Evolutionary conservation across 2,329 filamentous ascomycete genomes (phyloP), one percentile per base, ranked within the genome.

Genomic region (Sarocladiaceae sp.): DNA sequence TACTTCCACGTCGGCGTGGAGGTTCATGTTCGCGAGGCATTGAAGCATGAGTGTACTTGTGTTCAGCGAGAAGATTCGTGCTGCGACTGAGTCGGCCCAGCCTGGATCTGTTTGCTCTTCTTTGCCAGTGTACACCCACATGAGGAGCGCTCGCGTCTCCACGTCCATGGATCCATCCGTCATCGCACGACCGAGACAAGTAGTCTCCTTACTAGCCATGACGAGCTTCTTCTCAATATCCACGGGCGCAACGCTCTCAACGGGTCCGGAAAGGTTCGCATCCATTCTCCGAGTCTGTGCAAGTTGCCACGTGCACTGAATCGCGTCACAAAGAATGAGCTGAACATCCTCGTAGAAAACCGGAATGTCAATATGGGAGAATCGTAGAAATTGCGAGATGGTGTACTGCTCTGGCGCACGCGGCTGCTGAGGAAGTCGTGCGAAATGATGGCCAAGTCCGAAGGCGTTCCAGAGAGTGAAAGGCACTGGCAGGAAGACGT

Each of bases 391-490:
- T 17, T 66, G 64, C 2, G 63, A 62, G 23, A 69, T 60, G 17
- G 61, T 62, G 20, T 61, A 65, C 2, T 62, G 56, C 0, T 55
- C 55, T 4, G 71, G 60, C 4, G 64, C 60, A 0, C 60, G 53
- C 1, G 70, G 67, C 25, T 74, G 70, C 1, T 55, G 53, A 0
- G 59, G 57, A 3, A 63, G 54, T 4, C 71, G 62, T 12, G 60
- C 58, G 46, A 71, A 72, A 50, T 67, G 72, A 1, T 65, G 56
- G 37, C 66, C 59, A 0, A 75, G 61, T 0, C 70, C 70, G 18
- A 65, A 60, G 0, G 70, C 54, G 51, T 74, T 71, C 64, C 65
- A 73, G 4, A 67, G 53, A 1, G 64, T 60, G 29, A 64, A 69
- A 0, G 71, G 68, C 0, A 58, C 61, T 2, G 66, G 62, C 11